These are phyloP conservation scores for Rhodotorula glutinis DNA, from an alignment of 1,284 basidiomycete species.

Conservation along the genomic window DNA sequence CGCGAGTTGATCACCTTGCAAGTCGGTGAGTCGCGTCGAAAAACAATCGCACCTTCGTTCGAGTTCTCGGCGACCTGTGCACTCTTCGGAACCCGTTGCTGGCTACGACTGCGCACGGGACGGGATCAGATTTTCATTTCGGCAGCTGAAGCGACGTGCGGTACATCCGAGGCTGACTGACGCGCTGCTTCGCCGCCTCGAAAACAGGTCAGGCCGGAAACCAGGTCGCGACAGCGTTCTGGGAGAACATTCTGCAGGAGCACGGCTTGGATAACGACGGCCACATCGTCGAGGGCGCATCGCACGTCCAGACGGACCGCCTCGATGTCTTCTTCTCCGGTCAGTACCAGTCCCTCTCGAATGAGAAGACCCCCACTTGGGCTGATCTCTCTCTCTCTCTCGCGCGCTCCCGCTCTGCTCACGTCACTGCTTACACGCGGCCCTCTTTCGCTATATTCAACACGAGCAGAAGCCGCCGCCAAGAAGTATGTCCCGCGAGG, in stretches of 20 bases:
- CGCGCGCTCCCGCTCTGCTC: neutral
- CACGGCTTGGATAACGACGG: conserved; percentile 48
- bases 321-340: conserved; percentile 34
- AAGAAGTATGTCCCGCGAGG: conserved; percentile 89
- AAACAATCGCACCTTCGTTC: neutral
- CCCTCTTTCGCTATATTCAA: neutral
- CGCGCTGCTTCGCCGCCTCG: neutral
- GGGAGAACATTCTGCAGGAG: conserved; percentile 47
- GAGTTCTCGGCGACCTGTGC: neutral
- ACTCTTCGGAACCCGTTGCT: too few relatives aligned
- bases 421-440: neutral
- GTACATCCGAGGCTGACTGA: too few relatives aligned
- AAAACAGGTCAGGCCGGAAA: conserved; percentile 32
- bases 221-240: conserved; percentile 44
- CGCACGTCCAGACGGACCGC: conserved; percentile 22
- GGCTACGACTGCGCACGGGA: too few relatives aligned
- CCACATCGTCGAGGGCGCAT: conserved; percentile 15
- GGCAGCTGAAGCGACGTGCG: too few relatives aligned
- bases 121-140: too few relatives aligned
- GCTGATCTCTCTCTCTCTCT: too few relatives aligned
- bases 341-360: neutral
- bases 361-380: neutral
- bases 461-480: conserved; percentile 44
- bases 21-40: conserved; percentile 6
- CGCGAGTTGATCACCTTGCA: conserved; percentile 27